Evolutionary conservation across 2,329 filamentous ascomycete genomes (phyloP), one percentile per base, ranked within the genome.

Genomic region (Fusarium dimerum): DNA sequence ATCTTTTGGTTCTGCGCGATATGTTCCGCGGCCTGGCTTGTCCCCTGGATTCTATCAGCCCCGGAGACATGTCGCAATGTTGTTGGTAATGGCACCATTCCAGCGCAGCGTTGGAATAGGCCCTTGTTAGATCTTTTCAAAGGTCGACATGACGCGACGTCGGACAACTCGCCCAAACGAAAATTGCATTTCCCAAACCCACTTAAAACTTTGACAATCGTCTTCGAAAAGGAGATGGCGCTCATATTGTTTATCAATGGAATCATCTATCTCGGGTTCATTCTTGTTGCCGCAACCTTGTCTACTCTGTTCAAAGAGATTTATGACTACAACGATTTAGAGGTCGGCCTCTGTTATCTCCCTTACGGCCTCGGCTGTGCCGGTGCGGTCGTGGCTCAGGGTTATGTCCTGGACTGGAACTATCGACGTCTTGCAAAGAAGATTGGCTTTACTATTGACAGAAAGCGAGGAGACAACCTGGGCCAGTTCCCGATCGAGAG

Each of bases 1-100:
- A 83, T 88, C 50, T 89, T 89, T 61, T 89, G 85, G 85, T 87
- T 88, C 62, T 76, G 86, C 50, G 76, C 81, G 38, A 85, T 89
- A 38, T 70, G 81, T 36, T 71, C 76, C 16, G 67, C 68, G 4
- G 68, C 71, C 1, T 82, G 80, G 67, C 67, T 86, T 29, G 53
- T 86, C 3, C 76, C 82, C 0, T 82, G 83, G 52, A 62, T 78
- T 3, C 58, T 86, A 11, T 74, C 81, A 6, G 75, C 87, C 8
- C 87, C 85, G 0, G 81, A 85, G 68, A 84, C 81, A 9, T 79
- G 78, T 52, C 77, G 81, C 18, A 80, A 78, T 39, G 78, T 86
- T 8, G 84, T 87, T 9, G 83, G 82, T 20, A 81, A 88, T 66
- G 81, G 84, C n/a, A 84, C 82, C 0, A 71, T 86, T 9, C 78